Evolutionary conservation across 352 stramenopile genomes (phyloP).

Genomic region (Phytopythium montanum): DNA sequence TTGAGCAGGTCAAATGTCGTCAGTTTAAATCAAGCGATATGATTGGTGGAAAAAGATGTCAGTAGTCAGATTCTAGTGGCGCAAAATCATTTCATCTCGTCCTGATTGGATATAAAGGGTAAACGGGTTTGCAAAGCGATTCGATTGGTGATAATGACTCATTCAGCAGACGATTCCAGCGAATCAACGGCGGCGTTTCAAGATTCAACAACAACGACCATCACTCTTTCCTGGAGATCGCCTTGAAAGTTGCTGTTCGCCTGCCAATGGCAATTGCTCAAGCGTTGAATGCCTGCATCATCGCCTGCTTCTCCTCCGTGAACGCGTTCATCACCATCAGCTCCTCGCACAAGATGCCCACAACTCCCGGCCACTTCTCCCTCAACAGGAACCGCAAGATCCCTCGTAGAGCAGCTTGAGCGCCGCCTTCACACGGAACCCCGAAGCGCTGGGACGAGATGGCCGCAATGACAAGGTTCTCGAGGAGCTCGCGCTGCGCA

Average conservation of each 20-base stretch:
- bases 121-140: neutral
- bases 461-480: constrained; percentile 51
- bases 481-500: constrained; percentile 29
- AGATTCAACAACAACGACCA: neutral
- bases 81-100: neutral
- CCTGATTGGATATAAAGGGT: neutral
- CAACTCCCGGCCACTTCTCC: constrained; percentile 29
- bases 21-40: neutral
- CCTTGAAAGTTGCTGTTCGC: neutral
- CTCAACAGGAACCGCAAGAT: constrained; percentile 39
- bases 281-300: no score
- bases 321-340: constrained; percentile 27
- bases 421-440: constrained; percentile 21
- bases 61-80: neutral
- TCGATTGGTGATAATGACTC: constrained; percentile 1
- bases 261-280: no score
- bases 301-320: constrained; percentile 10
- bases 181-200: constrained; percentile 1
- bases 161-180: neutral
- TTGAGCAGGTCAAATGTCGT: no score
- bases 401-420: constrained; percentile 26
- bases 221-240: no score
- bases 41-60: constrained; percentile 1
- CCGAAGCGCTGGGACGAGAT: constrained; percentile 64
- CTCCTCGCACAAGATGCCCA: constrained; percentile 41